Evolutionary conservation across 306 rosid genomes (phyloP), one percentile per base, ranked within the genome.

Genomic region (Citrullus amarus): DNA sequence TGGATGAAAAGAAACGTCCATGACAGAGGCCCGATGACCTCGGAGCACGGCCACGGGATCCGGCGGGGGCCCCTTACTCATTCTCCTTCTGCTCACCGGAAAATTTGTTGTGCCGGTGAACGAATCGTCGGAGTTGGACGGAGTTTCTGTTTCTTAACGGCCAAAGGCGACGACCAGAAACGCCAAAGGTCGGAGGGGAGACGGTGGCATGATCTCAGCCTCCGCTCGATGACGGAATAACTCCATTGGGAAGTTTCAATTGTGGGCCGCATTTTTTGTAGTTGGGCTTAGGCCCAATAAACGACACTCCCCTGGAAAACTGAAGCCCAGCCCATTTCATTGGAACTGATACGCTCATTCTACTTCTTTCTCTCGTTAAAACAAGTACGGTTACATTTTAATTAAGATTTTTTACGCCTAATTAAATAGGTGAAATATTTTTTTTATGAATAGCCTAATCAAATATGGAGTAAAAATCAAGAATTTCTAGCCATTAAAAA

Each of bases 21-120:
- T 91, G 78, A 94, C 96, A 3, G 96, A 92, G 80, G 93, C 93
- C 2, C 95, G 97, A 79, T 92, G 98, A 30, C 98, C 95, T 68
- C 97, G 84, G 20, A 94, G 91, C 44, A 92, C 96, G 18, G 96
- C 97, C 53, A 88, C 89, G 0, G 97, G 97, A 81, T 95, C 98
- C 38, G 97, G 98, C 18, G 97, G 83, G 2, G 84, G 86, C 59
- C 88, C 86, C 81, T 85, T 88, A 84, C 86, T 86, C 96, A 91
- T 89, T 85, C 53, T 86, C 15, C 15, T 39, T 57, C 10, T 88
- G 90, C 57, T 87, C 97, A 12, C 96, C 88, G 90, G 39, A 25
- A 44, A 25, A 3, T 2, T 44, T 14, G 11, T 44, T 0, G 44
- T 16, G 8, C 61, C 46, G 46, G 46, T 30, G 25, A 28, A 71